These are phyloP conservation scores for Xylaria scruposa DNA, from an alignment of 495 filamentous ascomycete genomes.

Conservation along the genomic window DNA sequence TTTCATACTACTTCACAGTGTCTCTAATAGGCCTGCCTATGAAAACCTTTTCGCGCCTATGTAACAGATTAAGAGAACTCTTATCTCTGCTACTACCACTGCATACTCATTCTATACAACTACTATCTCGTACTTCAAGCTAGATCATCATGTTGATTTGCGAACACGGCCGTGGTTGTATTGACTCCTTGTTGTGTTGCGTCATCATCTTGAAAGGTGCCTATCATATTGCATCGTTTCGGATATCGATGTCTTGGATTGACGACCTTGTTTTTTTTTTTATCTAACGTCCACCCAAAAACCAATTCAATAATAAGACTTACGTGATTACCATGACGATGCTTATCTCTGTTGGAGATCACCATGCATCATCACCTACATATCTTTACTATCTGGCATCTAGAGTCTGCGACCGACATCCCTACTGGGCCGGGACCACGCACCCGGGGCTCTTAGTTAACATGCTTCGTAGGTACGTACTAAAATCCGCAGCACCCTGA, in stretches of 20 bases:
- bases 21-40: neutral
- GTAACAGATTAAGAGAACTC: neutral
- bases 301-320: neutral
- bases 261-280: neutral
- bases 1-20: neutral
- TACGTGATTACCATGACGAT: constrained; percentile 7
- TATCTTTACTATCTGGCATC: neutral
- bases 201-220: neutral
- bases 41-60: too few species aligned
- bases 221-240: neutral
- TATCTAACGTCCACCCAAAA: neutral
- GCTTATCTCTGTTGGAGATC: neutral
- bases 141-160: neutral
- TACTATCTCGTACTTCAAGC: too few species aligned
- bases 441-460: neutral
- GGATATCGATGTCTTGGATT: neutral
- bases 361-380: neutral
- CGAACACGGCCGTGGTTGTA: neutral
- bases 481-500: neutral
- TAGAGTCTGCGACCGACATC: neutral
- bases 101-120: too few species aligned
- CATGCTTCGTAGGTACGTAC: neutral
- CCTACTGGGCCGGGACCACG: neutral
- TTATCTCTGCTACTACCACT: neutral
- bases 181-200: neutral